Percentiles rank a stretch among this genome's conserved stretches.
phyloP scores from a whole-genome alignment of 1,139 yeast genomes.

The Sugiyamaella japonica region DNA sequence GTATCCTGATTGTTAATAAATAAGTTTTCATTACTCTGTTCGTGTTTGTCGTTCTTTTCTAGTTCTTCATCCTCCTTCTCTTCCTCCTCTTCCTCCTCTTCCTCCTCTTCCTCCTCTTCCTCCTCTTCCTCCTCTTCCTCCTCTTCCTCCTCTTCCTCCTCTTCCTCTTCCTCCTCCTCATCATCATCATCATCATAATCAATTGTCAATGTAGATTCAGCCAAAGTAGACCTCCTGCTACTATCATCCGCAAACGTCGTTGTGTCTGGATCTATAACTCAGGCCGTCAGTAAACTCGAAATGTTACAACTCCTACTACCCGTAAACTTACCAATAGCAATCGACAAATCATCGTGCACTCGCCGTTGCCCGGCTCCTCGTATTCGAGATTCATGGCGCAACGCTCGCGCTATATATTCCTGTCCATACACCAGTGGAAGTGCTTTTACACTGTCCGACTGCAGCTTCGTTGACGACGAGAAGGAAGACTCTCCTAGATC shows the following conservation, averaged over 20 bases:
- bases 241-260: background rate
- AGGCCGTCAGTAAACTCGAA: background rate
- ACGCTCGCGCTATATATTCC: conserved; percentile 2
- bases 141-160: conserved; percentile 13
- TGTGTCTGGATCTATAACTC: conserved; percentile 1
- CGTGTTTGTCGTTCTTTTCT: background rate
- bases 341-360: conserved; percentile 18
- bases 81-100: conserved; percentile 9
- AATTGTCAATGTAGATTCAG: conserved; percentile 9
- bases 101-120: conserved; percentile 6
- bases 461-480: background rate
- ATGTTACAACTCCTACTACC: too few species aligned
- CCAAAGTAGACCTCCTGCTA: conserved; percentile 10
- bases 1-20: background rate
- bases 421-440: background rate
- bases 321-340: conserved; percentile 14
- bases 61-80: conserved; percentile 7
- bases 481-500: conserved; percentile 7
- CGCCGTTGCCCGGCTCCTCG: conserved; percentile 34
- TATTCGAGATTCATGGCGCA: conserved; percentile 29
- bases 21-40: background rate
- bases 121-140: conserved; percentile 8
- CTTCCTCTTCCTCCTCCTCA: conserved; percentile 8
- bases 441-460: too few species aligned
- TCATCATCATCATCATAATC: conserved; percentile 11